Base-by-base conservation (phyloP, 2,329 filamentous ascomycete genomes). In the Albophoma yamanashiensis region DNA sequence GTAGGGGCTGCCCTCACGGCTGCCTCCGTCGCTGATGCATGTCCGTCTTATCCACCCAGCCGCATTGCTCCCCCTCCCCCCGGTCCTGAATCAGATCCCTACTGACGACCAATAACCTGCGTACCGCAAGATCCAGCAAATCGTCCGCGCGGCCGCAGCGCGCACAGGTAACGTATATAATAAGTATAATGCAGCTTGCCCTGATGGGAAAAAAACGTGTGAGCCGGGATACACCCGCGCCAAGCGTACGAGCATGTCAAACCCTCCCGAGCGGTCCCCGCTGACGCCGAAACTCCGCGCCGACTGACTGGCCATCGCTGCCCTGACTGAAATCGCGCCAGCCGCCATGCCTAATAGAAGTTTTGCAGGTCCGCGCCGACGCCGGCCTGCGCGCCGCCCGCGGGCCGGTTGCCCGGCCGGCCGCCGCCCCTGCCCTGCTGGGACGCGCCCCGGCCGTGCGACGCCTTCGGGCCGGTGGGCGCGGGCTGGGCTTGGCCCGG, bases 361-460 rank as follows among this genome's bases (percentile, higher is more conserved):
- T 70, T 76, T 64, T 77, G 74, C 57, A 78, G 58, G 58, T 78
- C 75, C 39, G 70, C 62, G 0, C 68, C 68, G 20, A 67, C 61
- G 14, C 59, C 65, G 56, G 56, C 57, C 47, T 66, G 59, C 4
- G 69, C 69, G 38, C 70, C 69, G 12, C 67, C 64, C 61, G 64
- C 62, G 5, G 67, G 62, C 22, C 69, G 65, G 34, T 64, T 64
- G n/a, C 62, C 59, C 15, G 64, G 63, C 58, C 64, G 67, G 20
- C 60, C 59, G 20, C 61, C 43, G 34, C 63, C 62, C 40, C 61
- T 53, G 50, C 31, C 50, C 50, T 53, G 50, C 20, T 55, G 50
- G 12, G 31, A 20, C 22, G 27, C 47, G 27, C 47, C 47, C 12
- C 47, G 47, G 17, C 47, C 47, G 17, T 34, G 47, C 8, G 47